Evolutionary conservation across 176 grass and related monocot genomes (phyloP), one percentile per base, ranked within the genome.

Genomic region (Bromus sterilis): DNA sequence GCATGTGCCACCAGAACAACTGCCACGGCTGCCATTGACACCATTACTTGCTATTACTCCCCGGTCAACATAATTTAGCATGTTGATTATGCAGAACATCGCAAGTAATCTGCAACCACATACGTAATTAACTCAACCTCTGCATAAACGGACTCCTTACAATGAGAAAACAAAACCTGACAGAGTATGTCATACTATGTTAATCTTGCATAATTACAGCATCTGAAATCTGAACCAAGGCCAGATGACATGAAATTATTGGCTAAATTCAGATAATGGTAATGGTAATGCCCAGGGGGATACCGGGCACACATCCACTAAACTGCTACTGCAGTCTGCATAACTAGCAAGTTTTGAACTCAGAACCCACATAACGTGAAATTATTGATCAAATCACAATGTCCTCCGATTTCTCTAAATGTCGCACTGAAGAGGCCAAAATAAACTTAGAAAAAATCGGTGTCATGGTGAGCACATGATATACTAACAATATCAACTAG

Each of bases 31-130:
- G 66, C 96, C 96, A 87, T 99, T 99, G 40, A 99, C 93, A 84
- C 96, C 96, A 78, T 99, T 99, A 85, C 96, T 99, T 75, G 97
- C 97, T 91, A 99, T 99, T 86, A 75, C 87, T 74, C 97, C 97
- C 49, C 97, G 91, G 74, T 99, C 97, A 86, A 99, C 74, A 85
- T 99, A 99, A 58, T 95, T 99, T 71, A 99, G 66, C 97, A 99
- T 93, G 82, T 99, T 99, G 49, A 99, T 99, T 14, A 87, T 83
- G 75, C 93, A 99, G 74, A 99, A 96, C 78, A 99, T 93, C 67
- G 89, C 74, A 82, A 99, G 97, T 80, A 99, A 90, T 79, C 93
- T 99, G 97, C 77, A 93, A 43, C n/a, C 26, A 57, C 9, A 29
- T 73, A 48, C 53, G 24, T 20, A 78, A 57, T 66, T 56, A 74